Evolutionary conservation across 148 eudicot species (phyloP), one percentile per base, ranked within the genome.

Genomic region (Tetragonia tetragonoides): DNA sequence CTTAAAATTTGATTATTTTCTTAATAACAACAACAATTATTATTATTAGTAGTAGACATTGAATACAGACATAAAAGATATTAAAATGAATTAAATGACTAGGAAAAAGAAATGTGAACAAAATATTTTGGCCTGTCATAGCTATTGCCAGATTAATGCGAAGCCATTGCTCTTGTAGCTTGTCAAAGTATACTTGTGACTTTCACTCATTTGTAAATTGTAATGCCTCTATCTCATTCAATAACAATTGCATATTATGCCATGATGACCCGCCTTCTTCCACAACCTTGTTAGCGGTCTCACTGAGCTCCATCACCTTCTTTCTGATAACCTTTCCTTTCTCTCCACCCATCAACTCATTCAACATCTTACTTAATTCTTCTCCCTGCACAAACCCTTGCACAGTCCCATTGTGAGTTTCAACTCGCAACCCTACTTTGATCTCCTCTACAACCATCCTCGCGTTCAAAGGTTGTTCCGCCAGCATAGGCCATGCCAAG

Each of bases 401-500:
- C 28, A 77, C 83, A 0, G 87, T 74, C 67, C 88, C 88, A 77
- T 87, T 73, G 40, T 78, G 49, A 0, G 90, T 87, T 41, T 78
- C 85, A 3, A 91, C 86, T 42, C 88, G 77, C 37, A 85, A 3
- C 37, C 91, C 95, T 10, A 89, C 75, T 57, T 73, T 81, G 64
- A 89, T 80, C 79, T 89, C 93, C 82, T 89, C 95, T 74, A 67
- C 87, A 56, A 89, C 87, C 83, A 89, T 79, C 73, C 81, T 87
- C 2, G 89, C 91, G 42, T 89, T 91, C 70, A 91, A 59, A 14
- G 40, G 87, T 24, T 91, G 91, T 56, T 91, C 95, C 2, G 92
- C 95, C 86, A 89, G 82, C 84, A 89, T 81, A 4, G 95, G 95
- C 95, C 92, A 89, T 0, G 91, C 89, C 44, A 91, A 68, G 17